Evolutionary conservation across 768 basidiomycete species (phyloP).

Genomic region (Boletus tylopilopsis): DNA sequence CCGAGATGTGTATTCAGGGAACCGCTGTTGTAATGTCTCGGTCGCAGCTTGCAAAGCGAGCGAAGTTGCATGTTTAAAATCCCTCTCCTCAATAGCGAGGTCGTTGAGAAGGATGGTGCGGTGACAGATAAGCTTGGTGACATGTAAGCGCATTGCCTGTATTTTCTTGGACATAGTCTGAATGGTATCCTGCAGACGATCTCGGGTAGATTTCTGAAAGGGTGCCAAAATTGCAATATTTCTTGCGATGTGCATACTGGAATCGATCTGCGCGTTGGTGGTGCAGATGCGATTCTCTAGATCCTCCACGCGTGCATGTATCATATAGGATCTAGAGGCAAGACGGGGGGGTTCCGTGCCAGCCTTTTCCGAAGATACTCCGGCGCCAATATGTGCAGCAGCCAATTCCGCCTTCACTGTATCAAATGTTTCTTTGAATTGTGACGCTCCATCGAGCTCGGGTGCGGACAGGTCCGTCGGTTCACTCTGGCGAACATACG

Average conservation of each 20-base stretch:
- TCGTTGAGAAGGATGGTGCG: slow-evolving; percentile 73
- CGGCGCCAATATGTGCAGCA: slow-evolving; percentile 38
- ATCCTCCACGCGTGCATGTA: slow-evolving; percentile 59
- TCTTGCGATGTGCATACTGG: slow-evolving; percentile 67
- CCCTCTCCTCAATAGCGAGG: slow-evolving; percentile 63
- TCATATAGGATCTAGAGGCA: slow-evolving; percentile 50
- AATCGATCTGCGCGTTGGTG: slow-evolving; percentile 57
- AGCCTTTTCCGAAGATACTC: slow-evolving; percentile 22
- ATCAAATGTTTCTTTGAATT: slow-evolving; percentile 81
- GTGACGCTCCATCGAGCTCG: slow-evolving; percentile 56
- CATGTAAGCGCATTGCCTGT: slow-evolving; percentile 63
- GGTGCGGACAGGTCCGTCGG: slow-evolving; percentile 41
- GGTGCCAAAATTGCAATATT: slow-evolving; percentile 86
- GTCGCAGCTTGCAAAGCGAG: slow-evolving; percentile 74
- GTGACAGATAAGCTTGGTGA: slow-evolving; percentile 70
- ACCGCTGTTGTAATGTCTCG: slow-evolving; percentile 52
- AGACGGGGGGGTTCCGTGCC: slow-evolving; percentile 25
- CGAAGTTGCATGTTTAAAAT: slow-evolving; percentile 62
- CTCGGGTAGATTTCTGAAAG: slow-evolving; percentile 80
- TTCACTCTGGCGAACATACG: slow-evolving; percentile 18
- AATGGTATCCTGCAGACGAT: slow-evolving; percentile 61
- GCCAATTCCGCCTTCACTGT: slow-evolving; percentile 84
- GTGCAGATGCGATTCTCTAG: slow-evolving; percentile 56
- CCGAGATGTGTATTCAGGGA: slow-evolving; percentile 24
- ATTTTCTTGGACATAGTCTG: slow-evolving; percentile 63